phyloP scores from a whole-genome alignment of 1,284 basidiomycete species.

The Moesziomyces aphidis region DNA sequence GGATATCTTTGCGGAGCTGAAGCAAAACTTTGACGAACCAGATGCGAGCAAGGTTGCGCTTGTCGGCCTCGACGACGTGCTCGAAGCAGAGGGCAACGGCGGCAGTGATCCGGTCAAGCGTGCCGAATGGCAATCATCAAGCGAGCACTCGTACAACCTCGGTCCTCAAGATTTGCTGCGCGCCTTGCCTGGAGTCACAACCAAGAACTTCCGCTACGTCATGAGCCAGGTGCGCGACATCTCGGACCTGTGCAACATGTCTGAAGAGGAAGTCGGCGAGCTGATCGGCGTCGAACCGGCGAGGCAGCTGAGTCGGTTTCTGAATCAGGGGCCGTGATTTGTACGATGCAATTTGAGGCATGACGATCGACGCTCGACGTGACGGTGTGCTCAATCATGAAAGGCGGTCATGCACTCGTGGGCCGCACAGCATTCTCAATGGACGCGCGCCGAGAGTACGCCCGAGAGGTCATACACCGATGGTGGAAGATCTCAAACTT shows the following conservation, averaged over 20 bases:
- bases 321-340: slow-evolving; percentile 13
- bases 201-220: slow-evolving; percentile 86
- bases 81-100: slow-evolving; percentile 18
- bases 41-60: slow-evolving; percentile 83
- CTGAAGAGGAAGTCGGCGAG: slow-evolving; percentile 75
- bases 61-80: slow-evolving; percentile 48
- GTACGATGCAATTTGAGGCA: background rate
- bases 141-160: slow-evolving; percentile 51
- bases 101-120: slow-evolving; percentile 11
- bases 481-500: slow-evolving; percentile 9
- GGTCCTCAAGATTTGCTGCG: slow-evolving; percentile 69
- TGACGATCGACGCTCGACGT: too few relatives aligned
- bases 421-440: background rate
- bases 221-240: slow-evolving; percentile 83
- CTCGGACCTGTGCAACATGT: slow-evolving; percentile 79
- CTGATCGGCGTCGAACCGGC: slow-evolving; percentile 86
- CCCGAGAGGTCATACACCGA: background rate
- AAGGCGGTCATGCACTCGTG: too few relatives aligned
- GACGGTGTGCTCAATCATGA: background rate
- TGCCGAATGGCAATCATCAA: slow-evolving; percentile 14
- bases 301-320: slow-evolving; percentile 72
- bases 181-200: slow-evolving; percentile 76
- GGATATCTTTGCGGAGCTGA: slow-evolving; percentile 92
- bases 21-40: slow-evolving; percentile 84
- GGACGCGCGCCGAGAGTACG: background rate